phyloP scores from a whole-genome alignment of 2,329 filamentous ascomycete genomes.

The Colletotrichum plurivorum region DNA sequence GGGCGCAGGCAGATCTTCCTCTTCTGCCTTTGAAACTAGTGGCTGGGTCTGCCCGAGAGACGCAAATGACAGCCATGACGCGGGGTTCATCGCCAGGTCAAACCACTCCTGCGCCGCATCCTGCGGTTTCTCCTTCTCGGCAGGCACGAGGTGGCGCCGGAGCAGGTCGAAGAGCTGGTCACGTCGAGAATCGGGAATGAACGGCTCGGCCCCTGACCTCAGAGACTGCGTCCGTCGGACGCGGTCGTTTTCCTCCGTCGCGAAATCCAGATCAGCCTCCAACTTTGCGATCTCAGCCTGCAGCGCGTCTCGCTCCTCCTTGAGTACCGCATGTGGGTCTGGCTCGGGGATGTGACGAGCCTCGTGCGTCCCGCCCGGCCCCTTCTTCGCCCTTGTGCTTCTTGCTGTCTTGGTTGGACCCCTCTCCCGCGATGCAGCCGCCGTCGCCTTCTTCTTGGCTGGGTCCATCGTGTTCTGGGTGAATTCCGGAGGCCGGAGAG shows the following conservation, averaged over 20 bases:
- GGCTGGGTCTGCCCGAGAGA: conserved; percentile 49
- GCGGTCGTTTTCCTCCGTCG: conserved; percentile 71
- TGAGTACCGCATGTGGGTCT: conserved; percentile 64
- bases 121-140: conserved; percentile 48
- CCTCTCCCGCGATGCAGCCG: conserved; percentile 12
- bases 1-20: conserved; percentile 55
- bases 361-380: conserved; percentile 47
- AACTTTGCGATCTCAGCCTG: conserved; percentile 69
- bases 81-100: conserved; percentile 64
- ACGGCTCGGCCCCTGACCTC: conserved; percentile 47
- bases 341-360: conserved; percentile 58
- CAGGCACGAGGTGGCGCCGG: conserved; percentile 57
- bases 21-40: conserved; percentile 44
- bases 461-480: conserved; percentile 26
- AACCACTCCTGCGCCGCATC: conserved; percentile 59
- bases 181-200: conserved; percentile 51
- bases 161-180: conserved; percentile 58
- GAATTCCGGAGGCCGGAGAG: conserved; percentile 47
- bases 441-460: conserved; percentile 39
- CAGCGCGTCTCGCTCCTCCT: conserved; percentile 66
- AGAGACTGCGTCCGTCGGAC: conserved; percentile 59
- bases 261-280: conserved; percentile 70
- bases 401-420: conserved; percentile 10
- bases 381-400: conserved; percentile 17
- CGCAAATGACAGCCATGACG: conserved; percentile 66